Evolutionary conservation across 1,284 basidiomycete genomes (phyloP).

Genomic region (Farysia itapuensis): DNA sequence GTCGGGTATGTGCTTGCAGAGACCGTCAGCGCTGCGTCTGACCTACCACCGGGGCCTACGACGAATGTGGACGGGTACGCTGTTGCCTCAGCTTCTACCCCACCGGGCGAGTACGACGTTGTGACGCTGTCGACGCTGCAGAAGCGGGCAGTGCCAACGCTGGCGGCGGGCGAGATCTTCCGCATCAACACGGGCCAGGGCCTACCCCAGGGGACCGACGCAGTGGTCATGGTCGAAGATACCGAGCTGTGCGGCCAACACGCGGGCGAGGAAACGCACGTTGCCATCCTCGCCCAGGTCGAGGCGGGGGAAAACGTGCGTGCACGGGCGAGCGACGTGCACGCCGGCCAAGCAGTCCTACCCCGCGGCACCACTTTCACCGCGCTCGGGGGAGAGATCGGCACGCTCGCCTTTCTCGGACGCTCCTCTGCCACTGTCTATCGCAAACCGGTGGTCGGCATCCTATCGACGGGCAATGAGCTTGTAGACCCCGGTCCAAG

Average conservation of each 20-base stretch:
- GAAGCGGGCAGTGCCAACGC: background rate
- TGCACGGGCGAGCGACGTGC: conserved; percentile 73
- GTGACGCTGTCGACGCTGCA: conserved; percentile 64
- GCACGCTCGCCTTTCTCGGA: conserved; percentile 78
- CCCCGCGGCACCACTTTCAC: conserved; percentile 68
- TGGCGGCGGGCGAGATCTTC: conserved; percentile 31
- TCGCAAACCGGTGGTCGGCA: conserved; percentile 73
- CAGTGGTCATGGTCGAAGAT: conserved; percentile 89
- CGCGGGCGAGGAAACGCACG: conserved; percentile 70
- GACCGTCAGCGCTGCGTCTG: conserved; percentile 69
- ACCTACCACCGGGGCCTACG: conserved; percentile 64
- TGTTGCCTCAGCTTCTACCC: conserved; percentile 60
- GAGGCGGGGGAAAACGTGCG: conserved; percentile 74
- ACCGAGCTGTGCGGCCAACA: conserved; percentile 71
- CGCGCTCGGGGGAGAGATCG: conserved; percentile 78
- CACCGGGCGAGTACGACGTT: conserved; percentile 72
- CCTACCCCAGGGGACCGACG: conserved; percentile 73
- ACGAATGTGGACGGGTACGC: conserved; percentile 89
- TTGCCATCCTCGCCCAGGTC: conserved; percentile 71
- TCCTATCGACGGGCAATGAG: conserved; percentile 84
- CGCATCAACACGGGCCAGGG: conserved; percentile 61
- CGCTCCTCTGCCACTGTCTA: conserved; percentile 69
- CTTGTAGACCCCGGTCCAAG: conserved; percentile 70
- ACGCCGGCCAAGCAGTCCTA: conserved; percentile 70
- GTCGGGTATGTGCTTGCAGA: conserved; percentile 74